A percentile compares a stretch with the other conserved stretches of the same genome.
Evolutionary conservation across 768 basidiomycete genomes (phyloP).

Genomic region (Atractiella rhizophila): DNA sequence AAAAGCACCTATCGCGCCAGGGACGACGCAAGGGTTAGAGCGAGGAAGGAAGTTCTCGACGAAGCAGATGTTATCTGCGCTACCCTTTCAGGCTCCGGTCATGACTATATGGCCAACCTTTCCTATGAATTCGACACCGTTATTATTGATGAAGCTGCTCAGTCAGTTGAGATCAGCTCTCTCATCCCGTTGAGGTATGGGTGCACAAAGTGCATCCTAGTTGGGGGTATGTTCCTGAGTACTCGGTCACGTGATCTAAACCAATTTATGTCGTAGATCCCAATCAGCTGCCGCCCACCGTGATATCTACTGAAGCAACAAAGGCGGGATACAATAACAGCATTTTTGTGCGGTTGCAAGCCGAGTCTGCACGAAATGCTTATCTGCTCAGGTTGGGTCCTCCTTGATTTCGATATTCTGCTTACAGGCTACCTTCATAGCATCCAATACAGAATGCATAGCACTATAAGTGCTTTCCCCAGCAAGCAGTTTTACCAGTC

Average conservation of each 20-base stretch:
- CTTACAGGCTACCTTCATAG: slow-evolving; percentile 24
- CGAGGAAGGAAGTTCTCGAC: slow-evolving; percentile 45
- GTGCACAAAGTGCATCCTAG: slow-evolving; percentile 62
- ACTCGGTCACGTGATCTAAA: neutral
- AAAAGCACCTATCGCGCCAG: slow-evolving; percentile 54
- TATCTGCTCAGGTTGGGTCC: slow-evolving; percentile 58
- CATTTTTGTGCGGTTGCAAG: slow-evolving; percentile 73
- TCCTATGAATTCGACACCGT: slow-evolving; percentile 72
- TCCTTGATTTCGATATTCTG: neutral
- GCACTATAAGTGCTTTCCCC: slow-evolving; percentile 45
- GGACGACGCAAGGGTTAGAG: slow-evolving; percentile 51
- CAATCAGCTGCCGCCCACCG: slow-evolving; percentile 76
- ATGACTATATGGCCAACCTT: slow-evolving; percentile 45
- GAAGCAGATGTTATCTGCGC: slow-evolving; percentile 84
- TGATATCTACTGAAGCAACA: slow-evolving; percentile 36
- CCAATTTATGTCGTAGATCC: slow-evolving; percentile 20
- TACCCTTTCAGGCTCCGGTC: slow-evolving; percentile 78
- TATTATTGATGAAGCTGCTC: slow-evolving; percentile 93
- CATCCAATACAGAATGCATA: slow-evolving; percentile 99
- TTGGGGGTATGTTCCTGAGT: slow-evolving; percentile 37
- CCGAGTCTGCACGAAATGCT: slow-evolving; percentile 50
- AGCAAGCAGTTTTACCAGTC: slow-evolving; percentile 67
- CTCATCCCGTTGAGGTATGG: slow-evolving; percentile 81
- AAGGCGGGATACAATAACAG: slow-evolving; percentile 54
- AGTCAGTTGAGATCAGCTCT: slow-evolving; percentile 81